Base-by-base conservation (phyloP, 148 eudicot genomes). In the Diospyros kaki region DNA sequence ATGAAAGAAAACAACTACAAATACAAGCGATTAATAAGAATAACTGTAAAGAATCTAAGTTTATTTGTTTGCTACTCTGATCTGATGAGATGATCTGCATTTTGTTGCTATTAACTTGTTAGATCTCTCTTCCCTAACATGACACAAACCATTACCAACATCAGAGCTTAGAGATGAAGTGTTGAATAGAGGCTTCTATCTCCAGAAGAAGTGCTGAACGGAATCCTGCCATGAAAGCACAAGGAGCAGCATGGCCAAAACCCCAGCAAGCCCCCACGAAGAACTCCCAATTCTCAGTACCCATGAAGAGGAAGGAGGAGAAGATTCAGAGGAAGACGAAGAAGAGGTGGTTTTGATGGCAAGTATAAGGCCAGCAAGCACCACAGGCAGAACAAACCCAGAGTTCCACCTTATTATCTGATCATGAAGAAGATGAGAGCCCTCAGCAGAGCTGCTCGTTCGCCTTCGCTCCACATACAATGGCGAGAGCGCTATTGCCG, bases 151-250 rank as follows among this genome's bases (percentile, higher is more conserved):
- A 28, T 28, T 28, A 28, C 28, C 28, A 28, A 28, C 28, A 28
- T 28, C 28, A 28, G 28, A 28, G 28, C 28, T 28, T 28, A 28
- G 28, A 28, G 28, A 28, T 28, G 28, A 28, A 28, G 28, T 28
- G 28, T 28, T 28, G 28, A 28, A 28, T 0, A 28, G 28, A 28
- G 28, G 0, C 65, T 56, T 77, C 73, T 82, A 89, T 82, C 85
- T 94, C 93, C 93, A 87, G 9, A 93, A 82, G 78, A 91, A 87
- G 52, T 89, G 97, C 43, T 88, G 89, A 77, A 91, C 87, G 28
- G 89, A 91, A 15, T 79, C 83, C 81, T 91, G 97, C 91, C 97
- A 94, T 51, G 93, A 88, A 4, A 91, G 82, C 73, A 94, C 89
- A 75, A 87, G 82, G 81, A 94, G 76, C 61, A 94, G 77, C 94